These are phyloP conservation scores for Castanopsis chinensis DNA, from an alignment of 306 rosid genomes.

Conservation along the genomic window DNA sequence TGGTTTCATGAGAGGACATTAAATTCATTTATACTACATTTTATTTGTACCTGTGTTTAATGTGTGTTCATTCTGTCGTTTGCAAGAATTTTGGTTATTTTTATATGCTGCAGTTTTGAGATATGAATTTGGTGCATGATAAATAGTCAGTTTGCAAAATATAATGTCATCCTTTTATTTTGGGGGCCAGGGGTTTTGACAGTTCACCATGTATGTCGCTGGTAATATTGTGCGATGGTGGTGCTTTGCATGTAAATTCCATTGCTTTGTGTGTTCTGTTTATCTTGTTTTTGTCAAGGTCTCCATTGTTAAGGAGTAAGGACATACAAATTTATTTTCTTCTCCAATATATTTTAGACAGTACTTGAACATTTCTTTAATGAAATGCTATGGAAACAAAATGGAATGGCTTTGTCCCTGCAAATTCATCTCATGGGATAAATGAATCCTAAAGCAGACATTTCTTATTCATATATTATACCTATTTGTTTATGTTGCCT, in stretches of 20 bases:
- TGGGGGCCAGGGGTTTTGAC: too few species aligned
- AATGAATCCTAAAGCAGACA: not conserved
- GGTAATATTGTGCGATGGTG: not conserved
- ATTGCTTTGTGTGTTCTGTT: not conserved
- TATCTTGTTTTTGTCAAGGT: not conserved
- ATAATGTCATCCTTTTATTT: too few species aligned
- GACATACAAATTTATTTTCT: not conserved
- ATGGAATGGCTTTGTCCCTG: not conserved
- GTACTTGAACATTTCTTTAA: not conserved
- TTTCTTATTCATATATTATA: not conserved
- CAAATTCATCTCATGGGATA: not conserved
- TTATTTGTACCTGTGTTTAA: not conserved
- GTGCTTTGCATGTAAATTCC: not conserved
- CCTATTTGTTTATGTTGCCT: not conserved
- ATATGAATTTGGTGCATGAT: not conserved
- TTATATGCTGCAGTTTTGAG: not conserved
- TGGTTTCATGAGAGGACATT: not conserved
- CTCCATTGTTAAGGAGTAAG: not conserved
- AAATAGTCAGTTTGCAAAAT: not conserved
- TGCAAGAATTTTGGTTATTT: not conserved
- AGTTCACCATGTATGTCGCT: too few species aligned
- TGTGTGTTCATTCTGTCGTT: not conserved
- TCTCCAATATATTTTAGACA: not conserved
- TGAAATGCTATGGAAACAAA: not conserved
- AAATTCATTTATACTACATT: not conserved